phyloP scores from a whole-genome alignment of 768 basidiomycete genomes.

The Candolleomyces aberdarensis region DNA sequence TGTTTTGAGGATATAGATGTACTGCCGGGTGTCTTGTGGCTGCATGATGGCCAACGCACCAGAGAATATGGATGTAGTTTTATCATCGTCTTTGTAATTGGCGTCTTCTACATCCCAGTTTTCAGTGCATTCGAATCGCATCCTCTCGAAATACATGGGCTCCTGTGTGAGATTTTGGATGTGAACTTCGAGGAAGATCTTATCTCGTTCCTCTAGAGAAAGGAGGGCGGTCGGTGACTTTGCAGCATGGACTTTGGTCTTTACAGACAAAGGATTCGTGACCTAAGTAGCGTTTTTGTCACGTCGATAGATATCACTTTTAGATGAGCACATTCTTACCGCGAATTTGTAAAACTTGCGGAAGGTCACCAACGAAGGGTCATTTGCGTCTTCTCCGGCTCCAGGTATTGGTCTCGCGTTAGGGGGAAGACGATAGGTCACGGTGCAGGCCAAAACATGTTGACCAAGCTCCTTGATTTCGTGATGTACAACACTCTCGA shows the following conservation, averaged over 20 bases:
- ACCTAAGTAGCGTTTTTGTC: constrained; percentile 47
- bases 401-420: constrained; percentile 48
- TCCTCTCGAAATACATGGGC: constrained; percentile 76
- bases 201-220: constrained; percentile 62
- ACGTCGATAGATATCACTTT: background rate
- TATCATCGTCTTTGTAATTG: constrained; percentile 35
- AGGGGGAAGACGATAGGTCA: constrained; percentile 74
- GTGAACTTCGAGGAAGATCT: constrained; percentile 89
- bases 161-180: constrained; percentile 84
- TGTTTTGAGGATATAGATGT: constrained; percentile 78
- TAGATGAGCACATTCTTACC: constrained; percentile 42
- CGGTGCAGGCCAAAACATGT: constrained; percentile 84
- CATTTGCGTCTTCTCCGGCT: constrained; percentile 47
- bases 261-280: constrained; percentile 91
- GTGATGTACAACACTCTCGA: constrained; percentile 71
- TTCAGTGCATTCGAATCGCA: constrained; percentile 72
- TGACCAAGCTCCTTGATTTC: constrained; percentile 95
- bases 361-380: constrained; percentile 64
- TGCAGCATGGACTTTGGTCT: constrained; percentile 86
- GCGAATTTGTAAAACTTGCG: constrained; percentile 91
- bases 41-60: constrained; percentile 70
- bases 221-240: constrained; percentile 71
- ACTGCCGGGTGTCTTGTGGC: constrained; percentile 83
- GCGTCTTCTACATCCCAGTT: constrained; percentile 60
- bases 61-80: constrained; percentile 46